These are phyloP conservation scores for Tulasnella sp. DNA, from an alignment of 768 basidiomycete genomes.

Conservation along the genomic window DNA sequence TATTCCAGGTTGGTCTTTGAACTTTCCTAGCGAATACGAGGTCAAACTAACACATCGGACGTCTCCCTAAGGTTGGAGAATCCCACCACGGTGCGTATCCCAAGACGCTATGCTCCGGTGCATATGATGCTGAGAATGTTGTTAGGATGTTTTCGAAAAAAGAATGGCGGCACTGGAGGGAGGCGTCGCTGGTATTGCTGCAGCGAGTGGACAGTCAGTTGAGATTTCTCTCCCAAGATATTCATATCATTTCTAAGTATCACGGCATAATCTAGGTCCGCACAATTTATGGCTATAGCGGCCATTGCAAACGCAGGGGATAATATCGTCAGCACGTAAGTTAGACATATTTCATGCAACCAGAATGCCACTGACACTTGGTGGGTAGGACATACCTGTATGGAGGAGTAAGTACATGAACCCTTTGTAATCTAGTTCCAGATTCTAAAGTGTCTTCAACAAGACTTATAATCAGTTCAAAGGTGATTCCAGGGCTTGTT, in stretches of 20 bases:
- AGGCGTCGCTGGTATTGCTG: conserved; percentile 60
- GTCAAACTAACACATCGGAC: no score
- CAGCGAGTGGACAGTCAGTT: conserved; percentile 46
- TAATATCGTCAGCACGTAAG: conserved; percentile 63
- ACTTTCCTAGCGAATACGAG: no score
- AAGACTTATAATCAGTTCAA: conserved; percentile 66
- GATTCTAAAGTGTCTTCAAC: background rate
- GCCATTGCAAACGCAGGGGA: conserved; percentile 52
- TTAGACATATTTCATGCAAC: conserved; percentile 7
- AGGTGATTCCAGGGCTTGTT: conserved; percentile 25
- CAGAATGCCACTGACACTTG: background rate
- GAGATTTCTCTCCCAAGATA: background rate
- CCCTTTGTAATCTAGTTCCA: background rate
- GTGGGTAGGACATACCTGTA: conserved; percentile 45
- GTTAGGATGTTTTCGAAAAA: conserved; percentile 63
- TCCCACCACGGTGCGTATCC: conserved; percentile 42
- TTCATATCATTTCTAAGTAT: background rate
- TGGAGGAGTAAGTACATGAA: conserved; percentile 41
- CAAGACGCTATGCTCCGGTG: no score
- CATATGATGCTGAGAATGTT: no score
- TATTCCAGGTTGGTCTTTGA: conserved; percentile 34
- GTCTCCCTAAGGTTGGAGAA: conserved; percentile 39
- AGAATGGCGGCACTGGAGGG: conserved; percentile 73
- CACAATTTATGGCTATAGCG: conserved; percentile 59
- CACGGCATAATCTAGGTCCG: conserved; percentile 28